These are phyloP conservation scores for Paspalum notatum DNA, from an alignment of 176 grass and related monocot genomes.

Conservation along the genomic window DNA sequence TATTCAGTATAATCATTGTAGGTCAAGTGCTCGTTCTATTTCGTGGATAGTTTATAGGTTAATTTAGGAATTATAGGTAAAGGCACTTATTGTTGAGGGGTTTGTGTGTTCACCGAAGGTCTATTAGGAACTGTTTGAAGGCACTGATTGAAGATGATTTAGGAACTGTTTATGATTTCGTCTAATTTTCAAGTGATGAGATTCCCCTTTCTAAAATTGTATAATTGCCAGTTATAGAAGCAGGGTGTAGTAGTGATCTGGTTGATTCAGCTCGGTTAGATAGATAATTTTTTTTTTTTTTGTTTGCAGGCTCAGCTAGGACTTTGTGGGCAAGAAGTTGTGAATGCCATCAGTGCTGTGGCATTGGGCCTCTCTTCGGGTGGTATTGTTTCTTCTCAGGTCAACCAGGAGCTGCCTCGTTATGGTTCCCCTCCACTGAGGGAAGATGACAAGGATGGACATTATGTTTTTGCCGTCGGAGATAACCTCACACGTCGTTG, in stretches of 20 bases:
- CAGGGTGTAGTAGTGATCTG: neutral
- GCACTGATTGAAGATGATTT: neutral
- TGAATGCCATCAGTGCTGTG: slow-evolving; percentile 52
- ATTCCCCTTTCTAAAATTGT: neutral
- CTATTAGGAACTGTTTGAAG: no score
- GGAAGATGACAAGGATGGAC: slow-evolving; percentile 93
- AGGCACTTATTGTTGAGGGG: neutral
- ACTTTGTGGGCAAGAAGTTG: slow-evolving; percentile 81
- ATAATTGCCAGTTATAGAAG: neutral
- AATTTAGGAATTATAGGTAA: neutral
- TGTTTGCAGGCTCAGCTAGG: slow-evolving; percentile 68
- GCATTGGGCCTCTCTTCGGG: slow-evolving; percentile 48
- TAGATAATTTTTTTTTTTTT: neutral
- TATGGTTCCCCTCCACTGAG: slow-evolving; percentile 72
- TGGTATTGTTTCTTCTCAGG: slow-evolving; percentile 48
- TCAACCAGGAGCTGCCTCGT: slow-evolving; percentile 43
- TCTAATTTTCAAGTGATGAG: no score
- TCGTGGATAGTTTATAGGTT: slow-evolving; percentile 1
- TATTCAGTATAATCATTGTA: neutral
- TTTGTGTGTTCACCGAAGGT: neutral
- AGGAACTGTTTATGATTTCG: neutral
- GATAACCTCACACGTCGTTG: slow-evolving; percentile 92
- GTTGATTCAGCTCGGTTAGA: neutral
- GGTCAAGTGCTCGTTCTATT: neutral
- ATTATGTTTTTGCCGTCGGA: slow-evolving; percentile 92